These are phyloP conservation scores for Aspergillus oerlinghausenensis DNA, from an alignment of 2,329 filamentous ascomycete genomes.

Conservation along the genomic window DNA sequence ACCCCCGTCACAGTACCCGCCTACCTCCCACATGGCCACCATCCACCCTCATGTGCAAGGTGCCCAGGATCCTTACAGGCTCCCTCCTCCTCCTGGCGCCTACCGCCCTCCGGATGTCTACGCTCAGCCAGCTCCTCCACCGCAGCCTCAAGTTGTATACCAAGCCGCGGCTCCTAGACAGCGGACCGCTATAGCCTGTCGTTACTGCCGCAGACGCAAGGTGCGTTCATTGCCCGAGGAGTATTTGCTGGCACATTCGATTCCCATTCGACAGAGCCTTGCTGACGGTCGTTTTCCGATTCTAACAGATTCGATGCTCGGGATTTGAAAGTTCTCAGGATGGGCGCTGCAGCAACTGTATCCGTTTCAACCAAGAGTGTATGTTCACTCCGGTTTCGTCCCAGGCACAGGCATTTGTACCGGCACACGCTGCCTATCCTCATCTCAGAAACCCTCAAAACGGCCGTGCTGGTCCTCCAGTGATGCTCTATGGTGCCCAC, in stretches of 20 bases:
- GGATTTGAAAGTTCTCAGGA: conserved; percentile 69
- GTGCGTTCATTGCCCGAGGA: conserved; percentile 27
- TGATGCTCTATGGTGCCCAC: conserved; percentile 47
- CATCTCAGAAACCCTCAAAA: conserved; percentile 43
- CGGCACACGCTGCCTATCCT: conserved; percentile 63
- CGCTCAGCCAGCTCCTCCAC: conserved; percentile 32
- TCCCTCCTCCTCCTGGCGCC: conserved; percentile 40
- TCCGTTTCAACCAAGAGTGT: conserved; percentile 70
- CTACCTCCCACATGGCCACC: conserved; percentile 38
- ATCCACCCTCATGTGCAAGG: conserved; percentile 38
- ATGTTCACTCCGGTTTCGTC: conserved; percentile 73
- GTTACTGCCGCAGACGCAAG: conserved; percentile 50
- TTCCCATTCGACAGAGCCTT: neutral
- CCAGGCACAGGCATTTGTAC: conserved; percentile 70
- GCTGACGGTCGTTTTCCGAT: conserved; percentile 4
- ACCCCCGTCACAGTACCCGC: conserved; percentile 33
- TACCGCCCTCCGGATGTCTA: conserved; percentile 42
- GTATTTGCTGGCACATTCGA: neutral
- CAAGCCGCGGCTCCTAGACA: conserved; percentile 46
- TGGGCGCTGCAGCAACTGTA: conserved; percentile 68
- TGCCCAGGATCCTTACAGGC: conserved; percentile 41
- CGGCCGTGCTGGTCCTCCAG: conserved; percentile 31
- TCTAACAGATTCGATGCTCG: conserved; percentile 65
- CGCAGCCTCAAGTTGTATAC: conserved; percentile 36
- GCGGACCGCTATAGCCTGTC: conserved; percentile 49